Evolutionary conservation across 2,329 filamentous ascomycete species (phyloP), one percentile per base, ranked within the genome.

Genomic region (Hirsutella minnesotensis): DNA sequence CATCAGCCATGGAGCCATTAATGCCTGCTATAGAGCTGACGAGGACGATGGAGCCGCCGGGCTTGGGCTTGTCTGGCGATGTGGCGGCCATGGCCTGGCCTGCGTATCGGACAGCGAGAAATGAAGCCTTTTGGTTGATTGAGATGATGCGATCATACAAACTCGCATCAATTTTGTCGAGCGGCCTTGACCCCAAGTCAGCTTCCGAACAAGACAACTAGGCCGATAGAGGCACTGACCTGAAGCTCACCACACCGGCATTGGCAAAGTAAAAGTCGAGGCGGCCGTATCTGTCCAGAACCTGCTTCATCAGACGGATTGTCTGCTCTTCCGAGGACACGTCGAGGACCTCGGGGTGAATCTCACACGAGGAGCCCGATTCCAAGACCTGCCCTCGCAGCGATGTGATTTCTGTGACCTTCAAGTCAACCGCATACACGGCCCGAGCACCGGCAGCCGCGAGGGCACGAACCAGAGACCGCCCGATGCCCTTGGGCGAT

Each of bases 401-500:
- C 10, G 39, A 33, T 9, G 29, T 5, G 8, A 41, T 51, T 31
- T 20, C 15, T 24, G 33, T 20, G 9, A 52, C 29, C 1, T 36
- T 52, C 2, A 52, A 16, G 31, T 54, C 51, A 1, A 45, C 47
- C 0, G 49, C 51, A 35, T 49, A 52, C 2, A 54, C 48, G 1
- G 50, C 51, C 1, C n/a, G 21, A 3, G 46, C 51, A 0, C 51
- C 51, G 4, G 49, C 47, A 0, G 22, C 35, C 1, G 53, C 53
- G 8, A 53, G 42, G 0, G 41, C 44, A 9, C 54, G 38, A 0
- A 54, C 52, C 9, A 51, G 38, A 4, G 53, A 55, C 15, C 55
- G 39, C 2, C 54, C 54, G 24, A 57, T 57, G 3, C 55, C 53
- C 19, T 49, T 45, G 1, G 54, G 48, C 1, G 55, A 56, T 1